Evolutionary conservation across 2,329 filamentous ascomycete species (phyloP).

Genomic region (Ceratocystiopsis sp.): DNA sequence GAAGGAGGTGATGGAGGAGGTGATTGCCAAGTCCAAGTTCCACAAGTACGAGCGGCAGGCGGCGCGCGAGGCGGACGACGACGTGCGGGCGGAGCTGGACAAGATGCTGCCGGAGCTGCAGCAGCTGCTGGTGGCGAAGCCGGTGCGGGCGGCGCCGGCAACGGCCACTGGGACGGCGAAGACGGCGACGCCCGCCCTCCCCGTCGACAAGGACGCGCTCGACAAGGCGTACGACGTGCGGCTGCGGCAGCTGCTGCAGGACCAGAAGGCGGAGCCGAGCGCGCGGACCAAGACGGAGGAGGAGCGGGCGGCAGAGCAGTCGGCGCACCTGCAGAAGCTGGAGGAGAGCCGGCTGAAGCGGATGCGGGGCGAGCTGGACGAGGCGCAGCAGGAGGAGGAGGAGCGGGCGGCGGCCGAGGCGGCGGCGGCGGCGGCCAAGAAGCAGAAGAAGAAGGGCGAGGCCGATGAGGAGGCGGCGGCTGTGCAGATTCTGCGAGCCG

Average conservation of each 20-base stretch:
- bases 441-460: conserved; percentile 57
- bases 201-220: conserved; percentile 47
- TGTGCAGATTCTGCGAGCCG: conserved; percentile 11
- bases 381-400: conserved; percentile 28
- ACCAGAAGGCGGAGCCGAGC: conserved; percentile 70
- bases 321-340: conserved; percentile 57
- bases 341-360: conserved; percentile 68
- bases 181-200: conserved; percentile 7
- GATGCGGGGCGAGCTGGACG: conserved; percentile 70
- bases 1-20: conserved; percentile 92
- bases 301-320: conserved; percentile 64
- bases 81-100: conserved; percentile 68
- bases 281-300: conserved; percentile 85
- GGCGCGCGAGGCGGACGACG: conserved; percentile 83
- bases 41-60: conserved; percentile 91
- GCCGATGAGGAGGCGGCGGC: conserved; percentile 10
- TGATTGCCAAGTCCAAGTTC: conserved; percentile 92
- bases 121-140: conserved; percentile 40
- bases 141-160: conserved; percentile 11
- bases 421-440: conserved; percentile 22
- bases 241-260: conserved; percentile 65
- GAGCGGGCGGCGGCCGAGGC: conserved; percentile 20
- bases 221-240: conserved; percentile 80
- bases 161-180: conserved; percentile 16
- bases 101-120: conserved; percentile 66